Conservation (phyloP, 768 basidiomycete species). For the Postia placenta region DNA sequence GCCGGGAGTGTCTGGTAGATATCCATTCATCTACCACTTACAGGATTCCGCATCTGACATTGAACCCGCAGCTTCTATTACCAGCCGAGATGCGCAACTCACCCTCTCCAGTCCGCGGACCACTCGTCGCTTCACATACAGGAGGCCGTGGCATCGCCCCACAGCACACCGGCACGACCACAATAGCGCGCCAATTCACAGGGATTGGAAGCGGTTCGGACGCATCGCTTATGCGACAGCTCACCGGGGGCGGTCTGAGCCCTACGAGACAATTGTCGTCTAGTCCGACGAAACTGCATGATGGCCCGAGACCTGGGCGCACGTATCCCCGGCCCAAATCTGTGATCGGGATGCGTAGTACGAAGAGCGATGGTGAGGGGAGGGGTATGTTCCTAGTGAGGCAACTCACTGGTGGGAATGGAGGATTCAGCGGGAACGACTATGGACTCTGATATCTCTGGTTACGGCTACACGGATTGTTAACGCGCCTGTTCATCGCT, state of each 20-base stretch:
- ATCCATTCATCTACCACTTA: constrained; percentile 2
- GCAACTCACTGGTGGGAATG: constrained; percentile 63
- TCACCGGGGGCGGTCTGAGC: constrained; percentile 63
- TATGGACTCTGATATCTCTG: constrained; percentile 10
- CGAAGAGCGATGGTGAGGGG: constrained; percentile 41
- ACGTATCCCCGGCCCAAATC: constrained; percentile 64
- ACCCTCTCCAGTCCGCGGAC: constrained; percentile 46
- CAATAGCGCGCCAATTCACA: constrained; percentile 71
- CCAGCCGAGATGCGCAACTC: constrained; percentile 43
- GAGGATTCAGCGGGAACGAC: constrained; percentile 15
- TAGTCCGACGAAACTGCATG: constrained; percentile 70
- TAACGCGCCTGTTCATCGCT: no score
- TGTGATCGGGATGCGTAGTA: constrained; percentile 61
- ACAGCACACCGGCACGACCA: constrained; percentile 68
- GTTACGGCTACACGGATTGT: background rate
- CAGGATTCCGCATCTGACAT: no score
- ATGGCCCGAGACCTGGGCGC: constrained; percentile 34
- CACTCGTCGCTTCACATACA: constrained; percentile 40
- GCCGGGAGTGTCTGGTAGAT: constrained; percentile 76
- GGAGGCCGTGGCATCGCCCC: constrained; percentile 35
- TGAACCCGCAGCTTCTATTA: constrained; percentile 46
- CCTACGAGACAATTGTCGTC: constrained; percentile 57
- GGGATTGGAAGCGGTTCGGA: constrained; percentile 42
- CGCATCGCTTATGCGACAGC: constrained; percentile 38
- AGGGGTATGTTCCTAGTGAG: constrained; percentile 70